Base-by-base conservation (phyloP, 768 basidiomycete genomes). In the Boletus vinaceobasis region DNA sequence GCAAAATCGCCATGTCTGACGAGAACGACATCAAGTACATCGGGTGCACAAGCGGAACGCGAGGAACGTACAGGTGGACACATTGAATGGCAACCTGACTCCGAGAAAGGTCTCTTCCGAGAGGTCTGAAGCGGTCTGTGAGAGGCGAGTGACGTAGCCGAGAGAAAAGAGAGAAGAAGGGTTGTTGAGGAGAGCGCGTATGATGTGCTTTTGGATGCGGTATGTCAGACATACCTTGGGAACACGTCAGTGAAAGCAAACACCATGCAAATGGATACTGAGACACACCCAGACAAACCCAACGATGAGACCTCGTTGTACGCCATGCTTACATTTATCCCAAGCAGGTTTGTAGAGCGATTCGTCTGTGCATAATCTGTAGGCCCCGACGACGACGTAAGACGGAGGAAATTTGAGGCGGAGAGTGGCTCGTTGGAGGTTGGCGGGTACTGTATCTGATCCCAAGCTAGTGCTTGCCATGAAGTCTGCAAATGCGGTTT, bases 301-400 rank as follows among this genome's bases (percentile, higher is more conserved):
- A 38, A 91, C 86, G 15, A 80, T 70, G 0, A 80, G 73, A 0
- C 94, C 93, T 19, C 93, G 75, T 44, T 78, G 65, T 1, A 82
- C 80, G 0, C 88, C 94, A 70, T 95, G 87, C 58, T 77, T 81
- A 66, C 92, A 90, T 72, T 92, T 94, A 64, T 88, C 74, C 90
- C 93, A 92, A 8, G 88, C 85, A 5, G 93, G 91, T 26, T 76
- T 73, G 56, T 83, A 85, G 33, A 96, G 73, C 14, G 71, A 71
- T 37, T 79, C 75, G 68, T 95, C 93, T 0, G 88, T 91, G 63
- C 84, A 78, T 7, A 97, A 75, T 29, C 93, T 76, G 70, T 95
- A 96, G 17, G 85, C 80, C 0, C 93, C 93, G 0, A 97, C 92
- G 5, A 91, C 70, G 43, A 86, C 84, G 67, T 97, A 97, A 3